Evolutionary conservation across 2,329 filamentous ascomycete genomes (phyloP).

Genomic region (Pseudopyricularia javanii): DNA sequence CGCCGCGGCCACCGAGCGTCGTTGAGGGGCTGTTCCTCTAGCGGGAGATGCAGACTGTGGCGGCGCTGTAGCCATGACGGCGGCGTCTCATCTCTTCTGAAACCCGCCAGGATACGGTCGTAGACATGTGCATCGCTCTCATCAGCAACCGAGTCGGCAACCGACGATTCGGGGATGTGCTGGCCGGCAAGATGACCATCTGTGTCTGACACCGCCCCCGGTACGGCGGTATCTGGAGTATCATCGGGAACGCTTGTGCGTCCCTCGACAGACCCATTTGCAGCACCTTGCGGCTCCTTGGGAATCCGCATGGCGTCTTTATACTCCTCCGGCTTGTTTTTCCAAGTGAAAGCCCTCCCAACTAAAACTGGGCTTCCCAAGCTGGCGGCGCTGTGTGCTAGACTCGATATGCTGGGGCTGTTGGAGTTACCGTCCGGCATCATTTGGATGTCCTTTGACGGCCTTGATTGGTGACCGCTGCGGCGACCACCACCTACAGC

Average conservation of each 20-base stretch:
- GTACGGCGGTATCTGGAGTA: not conserved
- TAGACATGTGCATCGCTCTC: conserved; percentile 37
- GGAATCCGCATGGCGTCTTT: conserved; percentile 21
- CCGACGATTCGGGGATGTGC: conserved; percentile 22
- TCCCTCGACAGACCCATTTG: not conserved
- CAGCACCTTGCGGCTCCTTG: not conserved
- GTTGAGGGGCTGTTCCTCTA: conserved; percentile 21
- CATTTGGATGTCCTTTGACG: conserved; percentile 41
- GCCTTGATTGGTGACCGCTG: conserved; percentile 39
- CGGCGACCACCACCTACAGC: conserved; percentile 51
- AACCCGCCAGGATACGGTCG: conserved; percentile 29
- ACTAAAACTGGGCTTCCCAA: conserved; percentile 27
- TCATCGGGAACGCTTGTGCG: not conserved
- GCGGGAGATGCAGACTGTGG: conserved; percentile 36
- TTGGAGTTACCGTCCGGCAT: conserved; percentile 15
- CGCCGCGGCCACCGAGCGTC: conserved; percentile 58
- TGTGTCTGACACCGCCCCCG: not conserved
- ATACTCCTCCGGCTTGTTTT: conserved; percentile 51
- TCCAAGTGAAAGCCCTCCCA: conserved; percentile 48
- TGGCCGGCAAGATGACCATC: conserved; percentile 23
- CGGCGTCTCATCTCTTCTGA: conserved; percentile 18
- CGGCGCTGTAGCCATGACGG: conserved; percentile 47
- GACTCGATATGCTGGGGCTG: conserved; percentile 20
- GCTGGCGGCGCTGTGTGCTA: conserved; percentile 21
- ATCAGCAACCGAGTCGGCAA: conserved; percentile 44